Conservation (phyloP, 179 eudicot species). For the Actinidia polygama region DNA sequence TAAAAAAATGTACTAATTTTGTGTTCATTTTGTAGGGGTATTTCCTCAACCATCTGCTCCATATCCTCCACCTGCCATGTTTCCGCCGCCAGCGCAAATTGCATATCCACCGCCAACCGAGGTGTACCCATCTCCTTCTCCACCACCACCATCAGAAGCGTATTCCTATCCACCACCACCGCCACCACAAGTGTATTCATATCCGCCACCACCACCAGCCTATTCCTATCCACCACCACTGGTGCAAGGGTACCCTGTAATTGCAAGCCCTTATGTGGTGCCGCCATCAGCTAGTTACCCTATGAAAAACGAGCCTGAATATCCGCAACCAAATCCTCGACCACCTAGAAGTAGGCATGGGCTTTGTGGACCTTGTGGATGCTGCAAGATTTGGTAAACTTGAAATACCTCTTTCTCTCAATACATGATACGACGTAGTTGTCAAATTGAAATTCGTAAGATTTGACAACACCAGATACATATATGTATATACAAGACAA, state of each 20-base stretch:
- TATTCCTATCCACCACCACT: not conserved
- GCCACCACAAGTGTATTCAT: no score
- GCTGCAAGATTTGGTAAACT: constrained; percentile 21
- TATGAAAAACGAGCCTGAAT: not conserved
- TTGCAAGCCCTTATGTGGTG: constrained; percentile 8
- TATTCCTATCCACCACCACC: not conserved
- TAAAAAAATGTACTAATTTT: not conserved
- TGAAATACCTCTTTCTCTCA: not conserved
- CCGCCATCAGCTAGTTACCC: not conserved
- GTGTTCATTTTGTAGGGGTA: not conserved
- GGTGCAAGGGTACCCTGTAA: constrained; percentile 16
- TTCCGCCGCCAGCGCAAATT: not conserved
- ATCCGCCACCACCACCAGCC: not conserved
- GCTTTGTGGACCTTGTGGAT: constrained; percentile 2
- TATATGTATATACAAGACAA: not conserved
- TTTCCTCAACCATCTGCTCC: constrained; percentile 6
- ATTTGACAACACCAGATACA: not conserved
- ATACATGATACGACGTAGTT: no score
- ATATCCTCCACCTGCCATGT: not conserved
- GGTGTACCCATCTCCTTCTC: not conserved
- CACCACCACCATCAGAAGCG: not conserved
- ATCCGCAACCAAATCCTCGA: not conserved
- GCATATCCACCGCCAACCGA: not conserved
- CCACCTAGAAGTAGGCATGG: constrained; percentile 6
- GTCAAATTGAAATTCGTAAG: no score